phyloP scores from a whole-genome alignment of 129 eudicot species.

The Centaurea solstitialis region DNA sequence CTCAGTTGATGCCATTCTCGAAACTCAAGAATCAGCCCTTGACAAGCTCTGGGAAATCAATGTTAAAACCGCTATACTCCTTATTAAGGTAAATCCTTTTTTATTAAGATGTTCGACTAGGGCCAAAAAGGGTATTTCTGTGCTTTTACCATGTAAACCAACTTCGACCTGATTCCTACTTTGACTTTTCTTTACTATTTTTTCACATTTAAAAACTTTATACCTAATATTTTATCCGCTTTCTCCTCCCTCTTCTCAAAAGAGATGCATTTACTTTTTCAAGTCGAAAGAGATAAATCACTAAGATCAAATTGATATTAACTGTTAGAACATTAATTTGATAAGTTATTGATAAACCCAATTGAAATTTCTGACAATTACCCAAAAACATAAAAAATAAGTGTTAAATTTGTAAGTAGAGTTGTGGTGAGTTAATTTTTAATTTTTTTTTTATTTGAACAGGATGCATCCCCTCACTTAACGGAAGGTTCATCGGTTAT shows the following conservation, averaged over 20 bases:
- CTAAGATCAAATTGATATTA: background rate
- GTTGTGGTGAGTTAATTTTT: background rate
- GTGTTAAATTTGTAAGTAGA: background rate
- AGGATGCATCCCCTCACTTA: constrained; percentile 88
- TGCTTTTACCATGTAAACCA: background rate
- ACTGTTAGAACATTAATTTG: background rate
- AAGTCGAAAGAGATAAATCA: background rate
- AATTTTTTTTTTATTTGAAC: background rate
- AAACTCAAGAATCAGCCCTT: constrained; percentile 71
- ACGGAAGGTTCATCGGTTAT: constrained; percentile 67
- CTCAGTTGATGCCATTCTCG: constrained; percentile 56
- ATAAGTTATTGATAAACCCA: background rate
- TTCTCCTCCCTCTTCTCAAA: background rate
- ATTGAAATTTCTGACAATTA: background rate
- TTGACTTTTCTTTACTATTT: too few relatives aligned
- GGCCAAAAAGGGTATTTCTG: background rate
- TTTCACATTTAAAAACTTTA: too few relatives aligned
- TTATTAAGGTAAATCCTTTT: constrained; percentile 57
- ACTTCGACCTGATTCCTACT: background rate
- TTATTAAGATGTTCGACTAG: background rate
- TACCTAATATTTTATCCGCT: background rate
- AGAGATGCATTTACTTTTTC: background rate
- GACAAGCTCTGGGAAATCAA: constrained; percentile 97
- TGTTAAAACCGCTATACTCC: constrained; percentile 77
- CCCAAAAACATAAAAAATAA: background rate